These are phyloP conservation scores for Isatis tinctoria DNA, from an alignment of 345 rosid genomes.

Conservation along the genomic window DNA sequence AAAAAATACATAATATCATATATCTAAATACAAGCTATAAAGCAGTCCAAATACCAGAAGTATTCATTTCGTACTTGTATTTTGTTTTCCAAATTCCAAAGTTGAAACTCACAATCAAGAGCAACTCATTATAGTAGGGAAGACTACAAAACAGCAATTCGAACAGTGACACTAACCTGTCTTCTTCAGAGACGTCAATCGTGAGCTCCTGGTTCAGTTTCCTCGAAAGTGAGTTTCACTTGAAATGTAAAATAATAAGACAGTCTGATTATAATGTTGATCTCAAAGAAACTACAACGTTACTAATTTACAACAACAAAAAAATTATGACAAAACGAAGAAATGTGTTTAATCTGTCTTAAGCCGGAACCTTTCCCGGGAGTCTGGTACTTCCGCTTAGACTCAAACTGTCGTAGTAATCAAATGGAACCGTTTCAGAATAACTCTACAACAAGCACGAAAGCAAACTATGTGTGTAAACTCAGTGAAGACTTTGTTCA, in stretches of 20 bases:
- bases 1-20: too few relatives aligned
- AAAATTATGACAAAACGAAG: too few relatives aligned
- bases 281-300: too few relatives aligned
- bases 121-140: neutral
- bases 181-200: constrained; percentile 83
- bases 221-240: constrained; percentile 69
- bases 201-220: constrained; percentile 88
- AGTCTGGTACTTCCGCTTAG: too few relatives aligned
- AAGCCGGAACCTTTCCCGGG: too few relatives aligned
- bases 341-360: too few relatives aligned
- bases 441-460: too few relatives aligned
- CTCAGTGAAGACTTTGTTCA: constrained; percentile 91
- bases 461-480: constrained; percentile 71
- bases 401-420: too few relatives aligned
- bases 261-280: too few relatives aligned
- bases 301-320: too few relatives aligned
- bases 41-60: neutral
- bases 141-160: neutral
- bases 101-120: neutral
- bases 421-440: too few relatives aligned
- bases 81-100: neutral
- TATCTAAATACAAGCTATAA: neutral
- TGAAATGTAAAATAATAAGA: too few relatives aligned
- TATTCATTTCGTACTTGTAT: neutral
- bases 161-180: constrained; percentile 50